Conservation (phyloP, 768 basidiomycete genomes). For the Panaeolus papilionaceus region DNA sequence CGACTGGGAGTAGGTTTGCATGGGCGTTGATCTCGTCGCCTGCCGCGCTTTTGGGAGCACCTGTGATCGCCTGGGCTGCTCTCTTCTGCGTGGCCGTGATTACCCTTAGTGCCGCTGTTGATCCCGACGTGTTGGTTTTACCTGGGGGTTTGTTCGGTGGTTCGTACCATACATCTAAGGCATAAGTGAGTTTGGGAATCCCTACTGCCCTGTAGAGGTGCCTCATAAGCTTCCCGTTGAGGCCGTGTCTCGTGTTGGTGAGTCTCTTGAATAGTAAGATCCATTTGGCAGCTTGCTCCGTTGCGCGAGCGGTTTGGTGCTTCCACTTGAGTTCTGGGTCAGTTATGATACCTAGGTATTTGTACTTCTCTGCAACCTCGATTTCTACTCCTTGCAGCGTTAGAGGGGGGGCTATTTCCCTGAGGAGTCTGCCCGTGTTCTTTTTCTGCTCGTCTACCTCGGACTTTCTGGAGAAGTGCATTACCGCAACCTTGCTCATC, state of each 20-base stretch:
- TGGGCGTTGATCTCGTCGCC: background rate
- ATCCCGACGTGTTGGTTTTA: background rate
- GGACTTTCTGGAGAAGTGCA: background rate
- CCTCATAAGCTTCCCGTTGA: conserved; percentile 20
- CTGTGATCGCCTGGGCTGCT: background rate
- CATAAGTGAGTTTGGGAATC: conserved; percentile 22
- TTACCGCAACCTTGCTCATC: background rate
- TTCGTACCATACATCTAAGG: conserved; percentile 10
- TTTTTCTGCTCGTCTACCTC: background rate
- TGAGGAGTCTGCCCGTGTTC: background rate
- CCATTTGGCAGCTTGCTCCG: conserved; percentile 18
- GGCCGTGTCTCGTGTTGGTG: conserved; percentile 14
- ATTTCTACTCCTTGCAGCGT: background rate
- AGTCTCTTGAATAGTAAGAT: conserved; percentile 20
- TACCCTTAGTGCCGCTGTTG: background rate
- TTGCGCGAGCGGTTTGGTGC: background rate
- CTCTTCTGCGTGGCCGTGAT: background rate
- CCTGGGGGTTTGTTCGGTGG: conserved; percentile 8
- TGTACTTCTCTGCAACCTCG: background rate
- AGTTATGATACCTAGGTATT: background rate
- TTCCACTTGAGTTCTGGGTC: conserved; percentile 3
- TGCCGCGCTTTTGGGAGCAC: background rate
- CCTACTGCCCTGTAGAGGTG: conserved; percentile 20
- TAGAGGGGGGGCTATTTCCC: background rate
- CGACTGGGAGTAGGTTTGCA: background rate